Conservation (phyloP, 345 rosid genomes). For the Eucalyptus pauciflora region DNA sequence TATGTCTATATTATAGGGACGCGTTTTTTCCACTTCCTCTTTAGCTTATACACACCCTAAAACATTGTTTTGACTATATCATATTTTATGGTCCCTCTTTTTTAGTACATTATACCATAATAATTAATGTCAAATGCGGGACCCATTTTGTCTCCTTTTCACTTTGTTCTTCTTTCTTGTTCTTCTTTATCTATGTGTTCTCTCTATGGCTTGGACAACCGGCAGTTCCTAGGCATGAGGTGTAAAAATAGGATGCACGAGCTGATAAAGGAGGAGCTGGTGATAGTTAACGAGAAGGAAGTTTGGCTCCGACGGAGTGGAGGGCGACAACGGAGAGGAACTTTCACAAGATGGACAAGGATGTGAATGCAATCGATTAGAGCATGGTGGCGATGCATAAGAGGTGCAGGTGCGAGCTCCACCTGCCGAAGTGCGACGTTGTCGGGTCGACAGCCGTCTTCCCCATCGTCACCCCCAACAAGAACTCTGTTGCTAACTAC, state of each 20-base stretch:
- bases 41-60: no score
- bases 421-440: background rate
- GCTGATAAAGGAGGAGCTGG: background rate
- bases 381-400: no score
- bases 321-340: no score
- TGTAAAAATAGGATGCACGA: background rate
- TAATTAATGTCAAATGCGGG: background rate
- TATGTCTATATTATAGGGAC: rapidly evolving
- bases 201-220: no score
- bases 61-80: no score
- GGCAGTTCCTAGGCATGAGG: background rate
- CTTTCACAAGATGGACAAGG: no score
- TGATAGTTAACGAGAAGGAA: no score
- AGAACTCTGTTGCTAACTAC: background rate
- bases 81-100: no score
- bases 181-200: background rate
- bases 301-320: no score
- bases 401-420: background rate
- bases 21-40: rapidly evolving
- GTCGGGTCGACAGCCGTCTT: conserved; percentile 62
- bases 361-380: no score
- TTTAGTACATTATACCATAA: background rate
- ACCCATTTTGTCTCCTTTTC: background rate
- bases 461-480: background rate
- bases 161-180: background rate